Evolutionary conservation across 352 stramenopile species (phyloP).

Genomic region (Sclerospora graminicola): DNA sequence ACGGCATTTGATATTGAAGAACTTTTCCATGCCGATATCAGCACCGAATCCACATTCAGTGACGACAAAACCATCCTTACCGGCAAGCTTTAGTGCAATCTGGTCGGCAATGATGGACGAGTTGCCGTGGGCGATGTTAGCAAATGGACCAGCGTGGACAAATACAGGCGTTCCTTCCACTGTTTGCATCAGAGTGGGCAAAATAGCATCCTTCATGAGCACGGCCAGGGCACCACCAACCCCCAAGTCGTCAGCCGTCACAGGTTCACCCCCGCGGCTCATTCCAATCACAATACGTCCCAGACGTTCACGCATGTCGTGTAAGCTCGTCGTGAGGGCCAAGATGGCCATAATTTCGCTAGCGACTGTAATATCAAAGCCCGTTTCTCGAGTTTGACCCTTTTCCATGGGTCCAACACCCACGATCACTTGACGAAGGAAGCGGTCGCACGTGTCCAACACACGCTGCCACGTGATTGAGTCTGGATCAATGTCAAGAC

Average conservation of each 20-base stretch:
- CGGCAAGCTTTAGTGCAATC: slow-evolving; percentile 89
- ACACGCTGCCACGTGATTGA: slow-evolving; percentile 92
- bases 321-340: slow-evolving; percentile 89
- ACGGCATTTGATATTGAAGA: slow-evolving; percentile 99
- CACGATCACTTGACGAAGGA: slow-evolving; percentile 88
- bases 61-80: slow-evolving; percentile 94
- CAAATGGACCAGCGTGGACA: slow-evolving; percentile 97
- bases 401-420: slow-evolving; percentile 89
- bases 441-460: slow-evolving; percentile 95
- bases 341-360: slow-evolving; percentile 99
- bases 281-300: slow-evolving; percentile 92
- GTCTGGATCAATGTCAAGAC: slow-evolving; percentile 92
- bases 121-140: slow-evolving; percentile 97
- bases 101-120: slow-evolving; percentile 96
- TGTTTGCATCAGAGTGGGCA: slow-evolving; percentile 97
- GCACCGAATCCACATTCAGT: slow-evolving; percentile 98
- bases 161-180: slow-evolving; percentile 93
- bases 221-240: slow-evolving; percentile 93
- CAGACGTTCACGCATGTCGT: slow-evolving; percentile 91
- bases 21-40: slow-evolving; percentile 96
- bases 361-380: slow-evolving; percentile 89
- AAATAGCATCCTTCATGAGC: slow-evolving; percentile 96
- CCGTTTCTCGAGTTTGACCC: slow-evolving; percentile 55
- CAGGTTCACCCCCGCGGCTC: slow-evolving; percentile 59
- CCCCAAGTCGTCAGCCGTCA: slow-evolving; percentile 96